Percentiles rank a stretch among this genome's conserved stretches.
Conservation (phyloP, 768 basidiomycete species). For the Kondoa subrosea region DNA sequence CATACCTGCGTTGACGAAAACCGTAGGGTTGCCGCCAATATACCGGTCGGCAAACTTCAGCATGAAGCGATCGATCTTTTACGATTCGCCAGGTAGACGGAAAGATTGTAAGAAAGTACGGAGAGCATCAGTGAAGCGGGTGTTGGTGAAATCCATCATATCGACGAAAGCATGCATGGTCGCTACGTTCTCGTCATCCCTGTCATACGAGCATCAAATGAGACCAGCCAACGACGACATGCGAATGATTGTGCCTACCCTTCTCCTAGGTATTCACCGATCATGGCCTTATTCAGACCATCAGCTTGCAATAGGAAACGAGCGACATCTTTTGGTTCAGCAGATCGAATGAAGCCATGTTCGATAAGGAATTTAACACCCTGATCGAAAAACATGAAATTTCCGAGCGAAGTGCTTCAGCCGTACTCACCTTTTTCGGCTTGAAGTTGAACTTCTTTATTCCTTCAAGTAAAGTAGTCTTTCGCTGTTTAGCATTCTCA, state of each 20-base stretch:
- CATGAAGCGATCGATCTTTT: constrained; percentile 98
- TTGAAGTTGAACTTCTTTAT: constrained; percentile 97
- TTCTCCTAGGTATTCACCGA: constrained; percentile 96
- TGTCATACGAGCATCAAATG: constrained; percentile 30
- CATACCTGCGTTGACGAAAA: constrained; percentile 85
- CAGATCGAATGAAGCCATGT: constrained; percentile 63
- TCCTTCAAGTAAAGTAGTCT: constrained; percentile 82
- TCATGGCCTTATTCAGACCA: constrained; percentile 84
- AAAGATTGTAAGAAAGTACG: constrained; percentile 83
- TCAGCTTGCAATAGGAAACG: constrained; percentile 70
- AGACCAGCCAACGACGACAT: not conserved
- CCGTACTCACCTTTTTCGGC: constrained; percentile 66
- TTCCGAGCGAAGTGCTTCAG: not conserved
- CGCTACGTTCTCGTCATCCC: constrained; percentile 73
- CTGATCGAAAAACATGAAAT: constrained; percentile 34
- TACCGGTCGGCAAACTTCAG: constrained; percentile 96
- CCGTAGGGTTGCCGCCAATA: constrained; percentile 68
- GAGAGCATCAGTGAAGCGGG: constrained; percentile 73
- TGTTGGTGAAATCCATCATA: constrained; percentile 63
- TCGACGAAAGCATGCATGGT: constrained; percentile 98
- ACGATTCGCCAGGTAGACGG: constrained; percentile 88
- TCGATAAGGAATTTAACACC: constrained; percentile 79
- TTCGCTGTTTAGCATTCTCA: constrained; percentile 89
- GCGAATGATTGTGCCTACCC: constrained; percentile 43
- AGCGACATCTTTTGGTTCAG: constrained; percentile 59